Evolutionary conservation across 2,329 filamentous ascomycete genomes (phyloP).

Genomic region (Paecilomyces dactylethromorphus): DNA sequence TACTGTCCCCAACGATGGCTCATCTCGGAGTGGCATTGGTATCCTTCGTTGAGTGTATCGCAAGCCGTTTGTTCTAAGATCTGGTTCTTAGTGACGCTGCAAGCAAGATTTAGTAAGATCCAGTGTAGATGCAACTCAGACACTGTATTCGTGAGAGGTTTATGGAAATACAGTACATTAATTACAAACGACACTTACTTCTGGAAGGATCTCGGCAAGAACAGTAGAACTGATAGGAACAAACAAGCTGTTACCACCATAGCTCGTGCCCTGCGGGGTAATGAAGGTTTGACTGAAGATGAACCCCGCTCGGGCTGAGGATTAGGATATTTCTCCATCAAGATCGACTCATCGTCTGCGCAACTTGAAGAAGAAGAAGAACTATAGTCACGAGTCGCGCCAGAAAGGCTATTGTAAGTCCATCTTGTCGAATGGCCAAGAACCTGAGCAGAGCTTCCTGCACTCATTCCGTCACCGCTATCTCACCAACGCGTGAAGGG

Average conservation of each 20-base stretch:
- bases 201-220: neutral
- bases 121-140: neutral
- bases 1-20: conserved; percentile 80
- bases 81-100: neutral
- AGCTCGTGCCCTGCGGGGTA: neutral
- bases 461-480: neutral
- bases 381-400: neutral
- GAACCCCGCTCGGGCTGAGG: neutral
- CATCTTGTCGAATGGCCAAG: neutral
- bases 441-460: neutral
- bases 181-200: neutral
- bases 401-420: neutral
- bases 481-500: neutral
- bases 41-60: conserved; percentile 51
- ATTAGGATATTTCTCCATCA: neutral
- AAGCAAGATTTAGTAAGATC: neutral
- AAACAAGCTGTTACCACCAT: neutral
- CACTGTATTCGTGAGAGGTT: neutral
- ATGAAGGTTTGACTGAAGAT: neutral
- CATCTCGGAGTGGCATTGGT: conserved; percentile 55
- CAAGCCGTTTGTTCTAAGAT: conserved; percentile 28
- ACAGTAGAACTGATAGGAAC: neutral
- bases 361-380: neutral
- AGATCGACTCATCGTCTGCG: neutral
- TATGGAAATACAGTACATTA: neutral